Conservation (phyloP, 2,329 filamentous ascomycete genomes). For the Verticillium albo-atrum region DNA sequence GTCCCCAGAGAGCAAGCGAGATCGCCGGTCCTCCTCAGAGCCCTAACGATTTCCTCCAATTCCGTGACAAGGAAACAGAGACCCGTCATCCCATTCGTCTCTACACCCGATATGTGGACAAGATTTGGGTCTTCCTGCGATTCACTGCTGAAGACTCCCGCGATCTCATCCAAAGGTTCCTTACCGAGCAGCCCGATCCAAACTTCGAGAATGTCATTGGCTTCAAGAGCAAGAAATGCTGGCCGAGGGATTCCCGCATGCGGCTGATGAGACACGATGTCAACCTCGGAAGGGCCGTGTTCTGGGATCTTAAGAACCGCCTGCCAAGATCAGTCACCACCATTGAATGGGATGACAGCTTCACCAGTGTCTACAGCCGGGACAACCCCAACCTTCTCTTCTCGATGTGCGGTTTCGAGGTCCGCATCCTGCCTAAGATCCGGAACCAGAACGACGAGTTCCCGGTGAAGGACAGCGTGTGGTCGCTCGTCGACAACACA, state of each 20-base stretch:
- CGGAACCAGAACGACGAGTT: slow-evolving; percentile 96
- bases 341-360: slow-evolving; percentile 98
- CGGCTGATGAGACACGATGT: slow-evolving; percentile 98
- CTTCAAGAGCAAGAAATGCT: slow-evolving; percentile 99
- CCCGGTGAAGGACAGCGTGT: slow-evolving; percentile 94
- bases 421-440: slow-evolving; percentile 91
- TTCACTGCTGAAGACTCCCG: slow-evolving; percentile 92
- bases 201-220: slow-evolving; percentile 99
- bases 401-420: slow-evolving; percentile 97
- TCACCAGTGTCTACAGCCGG: slow-evolving; percentile 94
- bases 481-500: slow-evolving; percentile 94
- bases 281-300: slow-evolving; percentile 92
- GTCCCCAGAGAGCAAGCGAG: slow-evolving; percentile 93
- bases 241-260: slow-evolving; percentile 97
- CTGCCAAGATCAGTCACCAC: slow-evolving; percentile 92
- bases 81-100: slow-evolving; percentile 90
- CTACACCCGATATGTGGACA: slow-evolving; percentile 98
- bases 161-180: slow-evolving; percentile 93
- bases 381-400: slow-evolving; percentile 97
- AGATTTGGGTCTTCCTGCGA: slow-evolving; percentile 95
- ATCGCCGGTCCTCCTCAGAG: slow-evolving; percentile 91
- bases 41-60: slow-evolving; percentile 97
- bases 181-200: slow-evolving; percentile 96
- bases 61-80: slow-evolving; percentile 89
- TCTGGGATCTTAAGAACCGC: slow-evolving; percentile 98